These are phyloP conservation scores for Teratosphaeria destructans DNA, from an alignment of 2,329 filamentous ascomycete genomes.

Conservation along the genomic window DNA sequence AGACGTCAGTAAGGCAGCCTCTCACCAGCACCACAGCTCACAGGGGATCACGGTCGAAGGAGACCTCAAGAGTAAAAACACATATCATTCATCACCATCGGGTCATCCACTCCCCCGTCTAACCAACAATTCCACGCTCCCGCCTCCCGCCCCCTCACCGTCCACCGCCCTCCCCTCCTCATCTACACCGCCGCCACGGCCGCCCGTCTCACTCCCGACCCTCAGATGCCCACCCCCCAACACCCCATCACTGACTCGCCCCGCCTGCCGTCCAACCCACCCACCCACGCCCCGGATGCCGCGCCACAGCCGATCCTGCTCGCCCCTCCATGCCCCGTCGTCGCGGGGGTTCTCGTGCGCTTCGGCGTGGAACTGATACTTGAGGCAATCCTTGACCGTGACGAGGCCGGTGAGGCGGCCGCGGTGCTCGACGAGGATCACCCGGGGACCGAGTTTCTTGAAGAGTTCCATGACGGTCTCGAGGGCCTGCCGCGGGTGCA, in stretches of 20 bases:
- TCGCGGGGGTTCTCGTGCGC: slow-evolving; percentile 64
- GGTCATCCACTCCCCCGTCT: neutral
- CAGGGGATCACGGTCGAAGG: too few relatives aligned
- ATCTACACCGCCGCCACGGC: slow-evolving; percentile 1
- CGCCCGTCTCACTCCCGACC: neutral
- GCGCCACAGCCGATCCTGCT: slow-evolving; percentile 57
- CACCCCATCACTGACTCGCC: slow-evolving; percentile 11
- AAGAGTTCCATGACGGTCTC: slow-evolving; percentile 99
- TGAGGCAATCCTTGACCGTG: slow-evolving; percentile 92
- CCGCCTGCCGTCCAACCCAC: slow-evolving; percentile 18
- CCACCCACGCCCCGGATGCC: slow-evolving; percentile 17
- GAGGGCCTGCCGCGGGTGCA: slow-evolving; percentile 79
- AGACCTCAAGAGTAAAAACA: neutral
- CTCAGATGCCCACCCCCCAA: slow-evolving; percentile 8
- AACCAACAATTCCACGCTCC: neutral
- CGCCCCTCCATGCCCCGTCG: slow-evolving; percentile 43
- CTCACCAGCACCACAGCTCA: too few relatives aligned
- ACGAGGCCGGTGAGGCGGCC: slow-evolving; percentile 76
- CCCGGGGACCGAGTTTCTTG: slow-evolving; percentile 90
- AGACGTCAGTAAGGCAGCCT: too few relatives aligned
- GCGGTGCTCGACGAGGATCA: slow-evolving; percentile 85
- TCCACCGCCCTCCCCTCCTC: slow-evolving; percentile 4
- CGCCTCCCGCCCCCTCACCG: neutral
- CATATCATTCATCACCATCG: neutral
- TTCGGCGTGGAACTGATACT: slow-evolving; percentile 95